Conservation (phyloP, 352 stramenopile genomes). For the Globisporangium uncinulatum region DNA sequence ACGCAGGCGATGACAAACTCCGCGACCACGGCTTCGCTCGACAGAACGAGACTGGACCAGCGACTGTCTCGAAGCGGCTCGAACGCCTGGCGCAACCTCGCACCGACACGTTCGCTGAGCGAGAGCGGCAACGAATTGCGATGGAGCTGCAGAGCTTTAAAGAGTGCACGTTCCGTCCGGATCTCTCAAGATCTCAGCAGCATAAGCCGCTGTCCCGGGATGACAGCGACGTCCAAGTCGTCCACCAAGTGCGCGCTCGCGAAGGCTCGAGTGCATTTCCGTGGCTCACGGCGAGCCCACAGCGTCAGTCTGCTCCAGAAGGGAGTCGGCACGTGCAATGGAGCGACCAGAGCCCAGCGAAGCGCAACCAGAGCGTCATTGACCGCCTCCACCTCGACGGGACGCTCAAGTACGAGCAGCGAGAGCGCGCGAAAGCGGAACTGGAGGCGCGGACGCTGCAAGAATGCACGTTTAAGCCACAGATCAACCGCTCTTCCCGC, state of each 20-base stretch:
- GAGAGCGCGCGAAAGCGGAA: conserved; percentile 38
- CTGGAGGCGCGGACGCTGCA: conserved; percentile 44
- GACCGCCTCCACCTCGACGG: conserved; percentile 64
- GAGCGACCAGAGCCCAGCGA: conserved; percentile 6
- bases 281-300: conserved; percentile 59
- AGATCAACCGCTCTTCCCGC: conserved; percentile 49
- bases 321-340: conserved; percentile 2
- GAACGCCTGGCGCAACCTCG: conserved; percentile 47
- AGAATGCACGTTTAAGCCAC: conserved; percentile 64
- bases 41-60: neutral
- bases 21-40: neutral
- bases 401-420: conserved; percentile 42
- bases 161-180: conserved; percentile 69
- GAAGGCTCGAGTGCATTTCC: conserved; percentile 24
- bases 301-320: conserved; percentile 16
- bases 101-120: conserved; percentile 48
- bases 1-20: neutral
- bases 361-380: conserved; percentile 25
- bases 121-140: conserved; percentile 53
- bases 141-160: conserved; percentile 51
- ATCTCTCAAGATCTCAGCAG: conserved; percentile 20
- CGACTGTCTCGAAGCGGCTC: conserved; percentile 20
- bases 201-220: too few species aligned
- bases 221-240: neutral
- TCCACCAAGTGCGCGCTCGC: neutral